Evolutionary conservation across 768 basidiomycete species (phyloP).

Genomic region (Hortiboletus campestris): DNA sequence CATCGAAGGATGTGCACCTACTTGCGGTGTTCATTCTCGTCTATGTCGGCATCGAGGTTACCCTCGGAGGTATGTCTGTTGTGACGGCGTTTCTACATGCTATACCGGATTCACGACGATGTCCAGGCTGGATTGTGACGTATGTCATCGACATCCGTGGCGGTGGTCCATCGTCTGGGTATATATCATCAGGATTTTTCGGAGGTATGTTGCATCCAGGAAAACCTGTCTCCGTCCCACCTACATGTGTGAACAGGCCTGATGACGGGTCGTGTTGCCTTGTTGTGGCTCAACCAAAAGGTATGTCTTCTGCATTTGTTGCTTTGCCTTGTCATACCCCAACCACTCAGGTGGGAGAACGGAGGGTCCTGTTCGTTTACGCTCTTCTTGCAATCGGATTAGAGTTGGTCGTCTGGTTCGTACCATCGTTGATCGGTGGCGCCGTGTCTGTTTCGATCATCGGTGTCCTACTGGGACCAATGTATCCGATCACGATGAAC

Average conservation of each 20-base stretch:
- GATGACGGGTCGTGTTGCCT: slow-evolving; percentile 51
- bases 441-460: slow-evolving; percentile 56
- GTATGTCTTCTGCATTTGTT: slow-evolving; percentile 21
- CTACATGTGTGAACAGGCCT: slow-evolving; percentile 42
- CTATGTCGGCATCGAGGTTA: slow-evolving; percentile 70
- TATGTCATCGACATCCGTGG: slow-evolving; percentile 45
- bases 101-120: background rate
- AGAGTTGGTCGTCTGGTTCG: slow-evolving; percentile 58
- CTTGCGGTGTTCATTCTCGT: slow-evolving; percentile 63
- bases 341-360: slow-evolving; percentile 47
- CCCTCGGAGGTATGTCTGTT: slow-evolving; percentile 35
- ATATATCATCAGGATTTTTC: slow-evolving; percentile 55
- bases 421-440: slow-evolving; percentile 49
- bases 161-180: slow-evolving; percentile 47
- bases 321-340: background rate
- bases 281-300: slow-evolving; percentile 57
- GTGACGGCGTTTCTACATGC: background rate
- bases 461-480: slow-evolving; percentile 52
- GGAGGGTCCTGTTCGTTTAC: slow-evolving; percentile 52
- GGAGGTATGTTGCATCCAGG: slow-evolving; percentile 39
- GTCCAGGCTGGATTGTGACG: slow-evolving; percentile 68
- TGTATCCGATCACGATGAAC: slow-evolving; percentile 64
- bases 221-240: background rate
- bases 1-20: slow-evolving; percentile 53
- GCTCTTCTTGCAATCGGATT: slow-evolving; percentile 51